Percentiles rank a stretch among this genome's conserved stretches.
Conservation (phyloP, 768 basidiomycete species). For the Galerina marginata region DNA sequence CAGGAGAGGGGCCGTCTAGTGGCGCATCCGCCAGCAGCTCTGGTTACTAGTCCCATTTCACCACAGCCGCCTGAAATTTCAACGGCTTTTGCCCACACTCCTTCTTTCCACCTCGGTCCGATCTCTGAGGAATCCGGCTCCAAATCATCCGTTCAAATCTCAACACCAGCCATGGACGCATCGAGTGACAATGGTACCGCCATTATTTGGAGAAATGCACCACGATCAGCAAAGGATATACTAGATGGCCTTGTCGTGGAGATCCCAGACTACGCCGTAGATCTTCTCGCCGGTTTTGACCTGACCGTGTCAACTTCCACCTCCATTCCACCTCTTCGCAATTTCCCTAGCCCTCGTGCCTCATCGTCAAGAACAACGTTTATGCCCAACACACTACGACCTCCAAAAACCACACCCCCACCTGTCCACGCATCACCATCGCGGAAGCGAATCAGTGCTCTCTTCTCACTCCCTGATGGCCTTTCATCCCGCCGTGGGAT, state of each 20-base stretch:
- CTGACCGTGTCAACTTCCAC: not conserved
- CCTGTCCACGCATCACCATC: constrained; percentile 20
- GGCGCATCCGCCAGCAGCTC: not conserved
- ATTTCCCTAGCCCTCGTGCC: not conserved
- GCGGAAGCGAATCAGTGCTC: constrained; percentile 19
- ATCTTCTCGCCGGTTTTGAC: constrained; percentile 50
- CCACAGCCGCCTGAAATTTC: too few species aligned
- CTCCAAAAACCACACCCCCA: not conserved
- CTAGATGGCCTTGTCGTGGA: constrained; percentile 38
- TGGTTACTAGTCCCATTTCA: too few species aligned
- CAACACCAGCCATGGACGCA: not conserved
- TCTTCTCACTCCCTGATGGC: constrained; percentile 19
- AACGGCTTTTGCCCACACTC: too few species aligned
- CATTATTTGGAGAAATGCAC: constrained; percentile 39
- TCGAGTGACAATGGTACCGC: constrained; percentile 33
- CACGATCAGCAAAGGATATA: constrained; percentile 43
- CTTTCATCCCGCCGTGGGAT: constrained; percentile 16
- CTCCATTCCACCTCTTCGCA: not conserved
- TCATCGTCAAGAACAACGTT: not conserved
- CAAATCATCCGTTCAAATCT: not conserved
- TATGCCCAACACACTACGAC: not conserved
- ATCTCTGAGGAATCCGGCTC: not conserved
- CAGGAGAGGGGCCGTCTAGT: not conserved
- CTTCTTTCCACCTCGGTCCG: too few species aligned
- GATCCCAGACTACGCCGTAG: constrained; percentile 50